Base-by-base conservation (phyloP, 768 basidiomycete species). In the Melanogaster broomeanus region DNA sequence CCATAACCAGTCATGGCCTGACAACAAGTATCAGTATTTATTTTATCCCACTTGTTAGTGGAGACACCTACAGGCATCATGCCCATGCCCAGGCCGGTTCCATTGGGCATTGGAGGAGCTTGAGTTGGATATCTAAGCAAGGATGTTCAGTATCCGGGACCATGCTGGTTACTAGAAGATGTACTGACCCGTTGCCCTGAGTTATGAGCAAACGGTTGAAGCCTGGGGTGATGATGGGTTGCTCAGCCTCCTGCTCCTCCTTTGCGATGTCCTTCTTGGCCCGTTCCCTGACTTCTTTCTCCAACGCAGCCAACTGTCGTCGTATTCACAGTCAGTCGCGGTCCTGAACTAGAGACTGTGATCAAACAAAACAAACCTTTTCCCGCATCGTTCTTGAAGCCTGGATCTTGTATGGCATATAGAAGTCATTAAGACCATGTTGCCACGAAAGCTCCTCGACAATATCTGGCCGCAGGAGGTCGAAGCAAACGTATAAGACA, bases 401-500 rank as follows among this genome's bases (percentile, higher is more conserved):
- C 70, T 98, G 96, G 42, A 97, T 87, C 67, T 84, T 86, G 70
- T 91, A 98, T 1, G 97, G 97, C 91, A 96, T 97, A 66, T 90
- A 91, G 75, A 96, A 98, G 72, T 99, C 97, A 63, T 92, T 93
- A 41, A 99, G 79, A 19, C 88, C 96, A 60, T 97, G 87, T 66
- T 92, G 89, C 97, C 97, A 98, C 55, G 93, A 93, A 31, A 97
- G 75, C 69, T 97, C 96, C 71, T 94, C 90, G 24, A 97, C 93
- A 49, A 95, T 72, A 63, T 98, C 96, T 3, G 93, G 82, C 40
- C 92, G 87, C 47, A 98, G 74, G n/a, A 98, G 79, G 72, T 99
- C 96, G 75, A 94, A 99, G 76, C 94, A 97, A 46, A 89, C 81
- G 61, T 85, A 98, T 21, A 98, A 82, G 56, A 88, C 75, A 1